phyloP scores from a whole-genome alignment of 192 early-diverging fungal genomes.

The Backusella liffmaniae region DNA sequence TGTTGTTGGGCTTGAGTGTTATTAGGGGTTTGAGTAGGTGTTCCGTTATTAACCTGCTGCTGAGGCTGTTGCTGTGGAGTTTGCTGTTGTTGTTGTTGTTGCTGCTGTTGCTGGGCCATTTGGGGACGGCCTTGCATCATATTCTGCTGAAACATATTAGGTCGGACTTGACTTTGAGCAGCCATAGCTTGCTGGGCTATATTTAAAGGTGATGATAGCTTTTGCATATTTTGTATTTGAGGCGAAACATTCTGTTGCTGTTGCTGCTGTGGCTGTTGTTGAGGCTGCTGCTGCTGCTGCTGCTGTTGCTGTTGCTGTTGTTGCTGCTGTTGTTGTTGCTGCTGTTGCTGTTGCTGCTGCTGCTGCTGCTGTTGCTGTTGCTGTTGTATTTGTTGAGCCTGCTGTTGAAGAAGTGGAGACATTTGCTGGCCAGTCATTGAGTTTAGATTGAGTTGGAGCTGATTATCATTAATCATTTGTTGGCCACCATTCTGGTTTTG shows the following conservation, averaged over 20 bases:
- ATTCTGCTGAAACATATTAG: slow-evolving; percentile 23
- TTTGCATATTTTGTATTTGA: slow-evolving; percentile 22
- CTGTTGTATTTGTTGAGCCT: slow-evolving; percentile 13
- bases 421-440: slow-evolving; percentile 6
- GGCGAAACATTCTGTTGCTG: slow-evolving; percentile 16
- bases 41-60: neutral
- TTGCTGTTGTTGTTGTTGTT: neutral
- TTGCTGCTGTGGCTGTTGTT: slow-evolving; percentile 18
- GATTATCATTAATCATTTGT: slow-evolving; percentile 14
- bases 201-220: slow-evolving; percentile 17
- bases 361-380: slow-evolving; percentile 15
- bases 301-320: neutral
- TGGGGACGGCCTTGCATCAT: slow-evolving; percentile 24
- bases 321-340: neutral
- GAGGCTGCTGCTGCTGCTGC: slow-evolving; percentile 14
- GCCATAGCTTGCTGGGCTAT: slow-evolving; percentile 11
- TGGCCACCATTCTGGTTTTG: slow-evolving; percentile 17
- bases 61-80: neutral
- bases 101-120: neutral
- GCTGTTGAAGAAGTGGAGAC: slow-evolving; percentile 6
- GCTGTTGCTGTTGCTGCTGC: neutral
- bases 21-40: neutral
- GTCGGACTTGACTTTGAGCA: slow-evolving; percentile 23
- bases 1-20: neutral
- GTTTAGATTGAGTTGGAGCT: slow-evolving; percentile 12